A percentile compares a stretch with the other conserved stretches of the same genome.
Evolutionary conservation across 192 early-diverging fungal genomes (phyloP).

Genomic region (Coemansia sp.): DNA sequence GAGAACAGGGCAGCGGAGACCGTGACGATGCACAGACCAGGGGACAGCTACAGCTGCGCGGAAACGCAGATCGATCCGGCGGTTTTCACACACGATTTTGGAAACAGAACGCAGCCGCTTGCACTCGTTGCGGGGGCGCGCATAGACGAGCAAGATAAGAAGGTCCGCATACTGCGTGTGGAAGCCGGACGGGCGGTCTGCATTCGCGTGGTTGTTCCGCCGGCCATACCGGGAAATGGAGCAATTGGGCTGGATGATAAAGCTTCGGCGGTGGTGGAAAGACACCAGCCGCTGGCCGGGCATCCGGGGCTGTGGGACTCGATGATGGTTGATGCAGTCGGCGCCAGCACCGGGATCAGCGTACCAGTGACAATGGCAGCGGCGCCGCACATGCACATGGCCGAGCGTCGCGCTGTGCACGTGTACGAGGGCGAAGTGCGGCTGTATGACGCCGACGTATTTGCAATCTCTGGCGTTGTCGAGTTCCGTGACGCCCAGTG

Average conservation of each 20-base stretch:
- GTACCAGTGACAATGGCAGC: slow-evolving; percentile 6
- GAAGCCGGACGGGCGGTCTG: slow-evolving; percentile 18
- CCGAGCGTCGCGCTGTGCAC: slow-evolving; percentile 14
- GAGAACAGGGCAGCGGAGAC: neutral
- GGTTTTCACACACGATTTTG: neutral
- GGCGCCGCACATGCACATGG: slow-evolving; percentile 11
- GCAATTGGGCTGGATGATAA: neutral
- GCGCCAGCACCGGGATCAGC: slow-evolving; percentile 6
- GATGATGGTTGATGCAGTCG: slow-evolving; percentile 19
- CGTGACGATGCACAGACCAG: neutral
- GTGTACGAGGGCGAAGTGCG: slow-evolving; percentile 24
- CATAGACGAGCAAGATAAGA: neutral
- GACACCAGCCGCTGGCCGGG: slow-evolving; percentile 13
- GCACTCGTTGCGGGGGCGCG: slow-evolving; percentile 4
- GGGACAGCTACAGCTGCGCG: slow-evolving; percentile 12
- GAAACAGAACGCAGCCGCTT: slow-evolving; percentile 11
- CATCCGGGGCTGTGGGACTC: slow-evolving; percentile 20
- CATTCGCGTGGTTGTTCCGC: slow-evolving; percentile 13
- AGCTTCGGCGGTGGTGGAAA: neutral
- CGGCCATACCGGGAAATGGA: too few relatives aligned
- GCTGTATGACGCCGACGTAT: slow-evolving; percentile 13
- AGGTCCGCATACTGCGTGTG: neutral
- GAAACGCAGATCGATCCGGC: slow-evolving; percentile 10
- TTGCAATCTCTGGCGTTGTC: slow-evolving; percentile 3
- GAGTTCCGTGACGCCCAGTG: slow-evolving; percentile 22